These are phyloP conservation scores for Houttuynia cordata DNA, from an alignment of 164 flowering plant genomes.

Conservation along the genomic window DNA sequence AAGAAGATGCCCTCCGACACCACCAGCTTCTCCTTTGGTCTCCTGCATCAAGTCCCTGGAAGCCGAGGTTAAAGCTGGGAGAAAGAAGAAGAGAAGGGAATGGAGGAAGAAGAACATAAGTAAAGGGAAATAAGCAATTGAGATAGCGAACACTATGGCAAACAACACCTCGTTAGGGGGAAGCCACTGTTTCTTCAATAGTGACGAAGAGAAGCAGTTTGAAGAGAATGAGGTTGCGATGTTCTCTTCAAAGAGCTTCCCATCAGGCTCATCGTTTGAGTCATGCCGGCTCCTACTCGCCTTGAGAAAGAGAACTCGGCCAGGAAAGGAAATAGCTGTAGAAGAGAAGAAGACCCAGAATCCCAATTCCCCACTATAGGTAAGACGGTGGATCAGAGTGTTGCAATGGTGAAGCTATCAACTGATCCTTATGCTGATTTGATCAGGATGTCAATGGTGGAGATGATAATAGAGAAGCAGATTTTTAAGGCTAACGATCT, in stretches of 20 bases:
- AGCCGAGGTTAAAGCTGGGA: background rate
- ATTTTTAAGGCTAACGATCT: constrained; percentile 44
- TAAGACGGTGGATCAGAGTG: constrained; percentile 37
- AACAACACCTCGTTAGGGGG: constrained; percentile 3
- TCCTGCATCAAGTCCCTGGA: background rate
- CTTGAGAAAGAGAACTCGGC: constrained; percentile 8
- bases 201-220: constrained; percentile 33
- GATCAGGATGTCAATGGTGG: constrained; percentile 72
- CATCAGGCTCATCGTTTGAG: constrained; percentile 37
- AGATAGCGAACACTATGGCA: background rate
- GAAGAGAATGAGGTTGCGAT: constrained; percentile 29
- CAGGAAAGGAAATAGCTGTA: constrained; percentile 2
- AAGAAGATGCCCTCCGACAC: constrained; percentile 32
- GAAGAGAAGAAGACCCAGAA: background rate
- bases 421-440: constrained; percentile 61
- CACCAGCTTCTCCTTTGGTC: constrained; percentile 25
- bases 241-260: constrained; percentile 39
- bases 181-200: constrained; percentile 34
- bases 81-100: constrained; percentile 1
- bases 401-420: constrained; percentile 64
- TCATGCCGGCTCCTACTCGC: background rate
- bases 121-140: background rate
- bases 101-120: constrained; percentile 4
- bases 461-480: constrained; percentile 71
- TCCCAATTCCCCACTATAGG: constrained; percentile 1